Base-by-base conservation (phyloP, 306 rosid species). In the Dalbergia cochinchinensis region DNA sequence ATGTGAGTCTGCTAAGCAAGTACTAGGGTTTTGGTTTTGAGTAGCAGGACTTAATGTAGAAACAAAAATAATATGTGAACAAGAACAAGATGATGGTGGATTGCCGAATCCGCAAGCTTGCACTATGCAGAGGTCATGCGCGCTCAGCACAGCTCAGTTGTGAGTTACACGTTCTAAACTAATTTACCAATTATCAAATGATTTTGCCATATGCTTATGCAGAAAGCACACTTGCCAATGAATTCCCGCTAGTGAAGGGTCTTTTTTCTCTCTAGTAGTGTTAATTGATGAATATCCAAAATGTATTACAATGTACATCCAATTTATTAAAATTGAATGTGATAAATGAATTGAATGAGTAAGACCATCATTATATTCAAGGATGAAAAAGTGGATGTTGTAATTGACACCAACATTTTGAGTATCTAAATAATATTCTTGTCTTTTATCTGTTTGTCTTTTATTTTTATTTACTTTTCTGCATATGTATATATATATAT, bases 51-150 rank as follows among this genome's bases (percentile, higher is more conserved):
- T 33, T 42, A 20, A 26, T 42, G 2, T 7, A 73, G 68, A 63
- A 80, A 63, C 76, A 79, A 7, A 39, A 20, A 73, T 65, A 76
- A 75, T 14, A 80, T 79, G 77, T 26, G 5, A 37, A 37, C 57
- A 74, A 78, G 67, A 80, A 39, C 51, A 71, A 80, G 78, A 80
- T 84, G 73, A 80, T 71, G 78, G 47, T 82, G 39, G 77, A 85
- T 88, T 88, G 82, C 81, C 42, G 44, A 61, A 44, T 63, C 83
- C 72, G 80, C 86, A 84, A 86, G 80, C 83, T 81, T 67, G 62
- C 71, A 68, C 59, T 19, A 31, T 22, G 81, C 73, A 74, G 51
- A 71, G 18, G 65, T 42, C 91, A 87, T 71, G 94, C 82, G 82
- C 70, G 53, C 70, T 77, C 59, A 80, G 83, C 83, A 80, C 77